Conservation (phyloP, 1,139 yeast species). For the Blastobotrys capitulatus region DNA sequence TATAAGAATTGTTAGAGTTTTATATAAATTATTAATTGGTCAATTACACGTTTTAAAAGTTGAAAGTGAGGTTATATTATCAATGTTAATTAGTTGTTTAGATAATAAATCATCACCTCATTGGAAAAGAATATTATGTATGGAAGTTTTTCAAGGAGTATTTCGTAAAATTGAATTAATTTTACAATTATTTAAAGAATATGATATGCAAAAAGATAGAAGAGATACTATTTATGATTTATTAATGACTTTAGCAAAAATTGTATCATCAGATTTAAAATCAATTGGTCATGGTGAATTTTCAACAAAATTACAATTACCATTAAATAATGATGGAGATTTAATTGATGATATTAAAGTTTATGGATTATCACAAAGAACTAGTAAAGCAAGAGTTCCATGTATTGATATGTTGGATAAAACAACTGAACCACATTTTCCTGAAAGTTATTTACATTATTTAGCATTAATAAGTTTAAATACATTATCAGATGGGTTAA, state of each 20-base stretch:
- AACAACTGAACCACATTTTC: constrained; percentile 57
- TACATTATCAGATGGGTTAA: constrained; percentile 63
- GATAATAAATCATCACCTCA: constrained; percentile 36
- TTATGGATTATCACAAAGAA: constrained; percentile 24
- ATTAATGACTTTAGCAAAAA: constrained; percentile 39
- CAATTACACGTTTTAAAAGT: constrained; percentile 59
- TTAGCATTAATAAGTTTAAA: constrained; percentile 52
- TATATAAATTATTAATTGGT: constrained; percentile 53
- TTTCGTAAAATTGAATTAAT: constrained; percentile 45
- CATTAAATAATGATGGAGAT: constrained; percentile 13
- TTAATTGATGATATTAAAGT: constrained; percentile 13
- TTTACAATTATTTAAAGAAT: constrained; percentile 50
- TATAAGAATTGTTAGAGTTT: constrained; percentile 68
- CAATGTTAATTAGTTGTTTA: constrained; percentile 64
- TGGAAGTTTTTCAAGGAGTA: constrained; percentile 64
- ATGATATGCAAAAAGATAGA: constrained; percentile 53
- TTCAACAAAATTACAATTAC: constrained; percentile 18
- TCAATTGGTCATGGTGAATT: constrained; percentile 24
- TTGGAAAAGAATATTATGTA: constrained; percentile 70
- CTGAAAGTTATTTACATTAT: constrained; percentile 57
- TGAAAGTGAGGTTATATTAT: constrained; percentile 76
- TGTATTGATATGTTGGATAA: constrained; percentile 76
- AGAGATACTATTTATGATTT: constrained; percentile 60
- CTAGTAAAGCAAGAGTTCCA: constrained; percentile 46
- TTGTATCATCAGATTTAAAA: constrained; percentile 25